These are phyloP conservation scores for Fraxinus xanthoxyloides DNA, from an alignment of 305 asterid species.

Conservation along the genomic window DNA sequence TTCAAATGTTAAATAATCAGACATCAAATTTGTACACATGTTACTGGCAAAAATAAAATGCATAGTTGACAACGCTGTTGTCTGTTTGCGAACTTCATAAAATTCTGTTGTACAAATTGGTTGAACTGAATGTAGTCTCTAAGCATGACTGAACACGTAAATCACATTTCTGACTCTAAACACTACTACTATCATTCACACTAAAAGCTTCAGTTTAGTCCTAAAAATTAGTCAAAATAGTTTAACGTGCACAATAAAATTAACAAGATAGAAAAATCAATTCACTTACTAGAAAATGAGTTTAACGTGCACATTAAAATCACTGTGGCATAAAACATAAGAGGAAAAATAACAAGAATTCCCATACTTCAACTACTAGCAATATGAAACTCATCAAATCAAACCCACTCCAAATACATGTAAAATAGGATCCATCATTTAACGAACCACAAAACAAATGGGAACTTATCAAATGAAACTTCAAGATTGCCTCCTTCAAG, in stretches of 20 bases:
- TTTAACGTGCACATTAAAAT: neutral
- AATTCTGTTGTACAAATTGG: neutral
- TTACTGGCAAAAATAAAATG: neutral
- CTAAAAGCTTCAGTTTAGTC: conserved; percentile 33
- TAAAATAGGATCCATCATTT: too few relatives aligned
- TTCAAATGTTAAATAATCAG: neutral
- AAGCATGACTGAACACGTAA: neutral
- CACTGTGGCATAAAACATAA: neutral
- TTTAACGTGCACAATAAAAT: neutral
- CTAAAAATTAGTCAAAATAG: conserved; percentile 79
- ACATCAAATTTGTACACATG: neutral
- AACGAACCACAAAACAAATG: too few relatives aligned
- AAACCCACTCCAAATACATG: too few relatives aligned
- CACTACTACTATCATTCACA: neutral
- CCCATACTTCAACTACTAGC: too few relatives aligned
- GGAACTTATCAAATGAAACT: too few relatives aligned
- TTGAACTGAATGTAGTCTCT: neutral
- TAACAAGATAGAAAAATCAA: neutral
- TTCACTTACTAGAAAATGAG: neutral
- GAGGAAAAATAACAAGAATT: too few relatives aligned
- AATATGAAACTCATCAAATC: too few relatives aligned
- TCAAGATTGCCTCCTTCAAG: too few relatives aligned
- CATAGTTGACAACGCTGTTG: neutral
- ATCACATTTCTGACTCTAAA: neutral
- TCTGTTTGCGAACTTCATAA: neutral